Conservation (phyloP, 495 filamentous ascomycete genomes). For the Cercophora newfieldiana region DNA sequence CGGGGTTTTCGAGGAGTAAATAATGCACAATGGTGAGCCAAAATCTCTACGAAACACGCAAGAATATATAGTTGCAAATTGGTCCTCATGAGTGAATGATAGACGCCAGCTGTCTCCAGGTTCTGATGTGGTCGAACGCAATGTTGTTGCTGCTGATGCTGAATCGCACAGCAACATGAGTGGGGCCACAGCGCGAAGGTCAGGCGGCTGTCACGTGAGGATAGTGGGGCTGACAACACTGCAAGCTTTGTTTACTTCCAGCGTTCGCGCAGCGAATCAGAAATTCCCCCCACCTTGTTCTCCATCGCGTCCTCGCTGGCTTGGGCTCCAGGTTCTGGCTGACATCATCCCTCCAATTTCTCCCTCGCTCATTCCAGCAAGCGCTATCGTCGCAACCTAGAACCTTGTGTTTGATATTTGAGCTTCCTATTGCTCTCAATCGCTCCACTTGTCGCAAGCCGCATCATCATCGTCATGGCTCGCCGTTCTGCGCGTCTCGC, state of each 20-base stretch:
- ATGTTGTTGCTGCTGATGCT: no score
- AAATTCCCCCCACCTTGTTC: conserved; percentile 22
- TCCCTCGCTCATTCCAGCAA: conserved; percentile 30
- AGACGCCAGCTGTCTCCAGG: no score
- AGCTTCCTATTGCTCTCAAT: neutral
- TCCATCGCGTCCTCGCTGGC: conserved; percentile 13
- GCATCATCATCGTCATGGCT: conserved; percentile 37
- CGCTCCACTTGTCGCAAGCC: conserved; percentile 1
- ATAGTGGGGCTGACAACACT: neutral
- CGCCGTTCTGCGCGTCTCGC: conserved; percentile 54
- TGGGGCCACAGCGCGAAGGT: no score
- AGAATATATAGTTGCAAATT: no score
- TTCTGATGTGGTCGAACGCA: no score
- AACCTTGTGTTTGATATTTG: neutral
- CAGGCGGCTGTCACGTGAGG: neutral
- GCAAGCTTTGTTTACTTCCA: conserved; percentile 36
- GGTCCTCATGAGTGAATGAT: no score
- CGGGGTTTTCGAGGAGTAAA: no score
- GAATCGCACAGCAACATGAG: no score
- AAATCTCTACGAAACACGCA: no score
- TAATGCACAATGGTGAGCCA: no score
- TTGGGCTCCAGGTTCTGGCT: conserved; percentile 21
- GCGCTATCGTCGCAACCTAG: conserved; percentile 6
- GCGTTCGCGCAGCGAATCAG: conserved; percentile 28
- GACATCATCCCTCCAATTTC: conserved; percentile 29